Evolutionary conservation across 305 asterid species (phyloP), one percentile per base, ranked within the genome.

Genomic region (Plantago rigida): DNA sequence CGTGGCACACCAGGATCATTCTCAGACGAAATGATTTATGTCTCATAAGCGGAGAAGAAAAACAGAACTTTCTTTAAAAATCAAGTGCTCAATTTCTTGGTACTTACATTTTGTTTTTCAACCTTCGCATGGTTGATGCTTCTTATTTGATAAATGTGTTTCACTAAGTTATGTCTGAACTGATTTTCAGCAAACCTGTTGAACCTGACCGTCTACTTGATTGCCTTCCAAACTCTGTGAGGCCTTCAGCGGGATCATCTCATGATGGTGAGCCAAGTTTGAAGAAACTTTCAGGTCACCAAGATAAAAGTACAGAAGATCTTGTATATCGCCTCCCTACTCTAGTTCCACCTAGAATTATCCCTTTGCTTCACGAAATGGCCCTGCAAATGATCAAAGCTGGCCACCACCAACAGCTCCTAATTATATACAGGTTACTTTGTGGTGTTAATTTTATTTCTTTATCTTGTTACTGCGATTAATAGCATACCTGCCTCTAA

Each of bases 141-240:
- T 52, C 9, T 9, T 12, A 19, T 24, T n/a, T 36, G 44, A 8
- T 36, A 12, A 36, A 36, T 36, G 41, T 62, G 44, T 41, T 28
- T 34, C 57, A 47, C 56, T 60, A 44, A 41, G 51, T 69, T 54
- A 53, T 69, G 57, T 59, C 59, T 60, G 51, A n/a, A 15, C 14
- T 26, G 15, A 73, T 69, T 68, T 68, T 67, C 93, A 92, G 98
- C 85, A 92, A 88, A 73, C 95, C 96, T 57, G 78, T 92, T 17
- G 98, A 92, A 77, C 87, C 96, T 61, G 98, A 92, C 78, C 84
- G 83, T 62, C 86, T 92, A 58, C 81, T 84, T 47, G 98, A 88
- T 69, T 81, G 96, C 81, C 87, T 88, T 9, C 98, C 98, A 45
- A 80, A 73, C 70, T 78, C 96, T 59, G 73, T 84, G 76, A 73